These are phyloP conservation scores for Sungouiozyma intestinalis DNA, from an alignment of 805 yeast species.

Conservation along the genomic window DNA sequence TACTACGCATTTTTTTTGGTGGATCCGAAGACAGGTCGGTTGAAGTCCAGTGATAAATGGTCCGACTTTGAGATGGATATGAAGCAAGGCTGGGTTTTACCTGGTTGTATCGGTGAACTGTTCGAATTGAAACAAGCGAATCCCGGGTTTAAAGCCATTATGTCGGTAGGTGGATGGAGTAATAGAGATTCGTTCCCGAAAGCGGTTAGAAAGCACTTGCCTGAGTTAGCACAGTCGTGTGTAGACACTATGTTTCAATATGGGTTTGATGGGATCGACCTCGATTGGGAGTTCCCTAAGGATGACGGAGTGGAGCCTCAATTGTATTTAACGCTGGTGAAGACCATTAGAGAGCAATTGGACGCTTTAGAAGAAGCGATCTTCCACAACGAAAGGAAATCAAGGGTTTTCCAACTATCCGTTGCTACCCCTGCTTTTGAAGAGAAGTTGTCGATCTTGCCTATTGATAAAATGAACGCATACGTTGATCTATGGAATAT, in stretches of 20 bases:
- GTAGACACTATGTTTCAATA: slow-evolving; percentile 38
- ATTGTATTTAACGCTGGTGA: slow-evolving; percentile 35
- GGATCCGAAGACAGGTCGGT: slow-evolving; percentile 41
- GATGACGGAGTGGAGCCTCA: slow-evolving; percentile 34
- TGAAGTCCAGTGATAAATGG: slow-evolving; percentile 51
- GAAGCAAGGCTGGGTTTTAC: slow-evolving; percentile 9
- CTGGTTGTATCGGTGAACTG: slow-evolving; percentile 45
- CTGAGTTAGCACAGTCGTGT: slow-evolving; percentile 41
- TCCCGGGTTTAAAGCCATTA: slow-evolving; percentile 38
- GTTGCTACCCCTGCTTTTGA: slow-evolving; percentile 68
- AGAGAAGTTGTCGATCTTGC: slow-evolving; percentile 34
- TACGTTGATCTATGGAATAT: slow-evolving; percentile 66
- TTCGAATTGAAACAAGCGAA: slow-evolving; percentile 28
- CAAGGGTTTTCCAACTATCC: slow-evolving; percentile 38
- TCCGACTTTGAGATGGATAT: slow-evolving; percentile 43
- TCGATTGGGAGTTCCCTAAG: slow-evolving; percentile 90
- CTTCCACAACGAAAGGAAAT: slow-evolving; percentile 6
- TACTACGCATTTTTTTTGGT: slow-evolving; percentile 70
- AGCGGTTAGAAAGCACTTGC: slow-evolving; percentile 33
- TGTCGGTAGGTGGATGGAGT: slow-evolving; percentile 84
- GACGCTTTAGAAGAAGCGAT: slow-evolving; percentile 29
- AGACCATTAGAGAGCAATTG: slow-evolving; percentile 32
- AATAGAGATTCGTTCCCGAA: slow-evolving; percentile 39
- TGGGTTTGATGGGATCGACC: slow-evolving; percentile 82
- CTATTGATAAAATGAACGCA: slow-evolving; percentile 44